Evolutionary conservation across 306 rosid genomes (phyloP), one percentile per base, ranked within the genome.

Genomic region (Vigna reflexopilosa): DNA sequence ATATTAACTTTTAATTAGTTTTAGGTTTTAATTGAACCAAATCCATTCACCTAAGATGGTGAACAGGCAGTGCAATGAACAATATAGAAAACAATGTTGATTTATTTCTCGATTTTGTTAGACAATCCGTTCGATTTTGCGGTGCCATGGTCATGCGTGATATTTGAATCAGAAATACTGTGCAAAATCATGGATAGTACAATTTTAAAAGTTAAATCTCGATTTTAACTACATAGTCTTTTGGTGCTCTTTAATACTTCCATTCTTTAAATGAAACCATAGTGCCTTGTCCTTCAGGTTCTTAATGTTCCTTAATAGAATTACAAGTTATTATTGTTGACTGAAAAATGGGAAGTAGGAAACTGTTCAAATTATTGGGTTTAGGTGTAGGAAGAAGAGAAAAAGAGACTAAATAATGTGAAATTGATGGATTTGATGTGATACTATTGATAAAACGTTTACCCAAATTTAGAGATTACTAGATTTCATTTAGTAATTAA

Each of bases 281-380:
- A 47, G 9, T 56, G 62, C 44, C 54, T 57, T 73, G 42, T 26
- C 26, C 61, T 40, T 7, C 65, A 55, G 56, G 75, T 73, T 30
- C 10, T 45, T 68, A 19, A 20, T 70, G 57, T 55, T 65, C 69
- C 84, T 44, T 58, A 36, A 19, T 36, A 61, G n/a, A 70, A 59
- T 59, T 61, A 44, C 32, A 74, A 56, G 55, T 38, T 49, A 40
- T 52, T 17, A 2, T 44, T 52, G 17, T 49, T 45, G 20, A 44
- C 42, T 20, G 75, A 16, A 20, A 34, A n/a, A 63, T 48, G 30
- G 16, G 16, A 16, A 47, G 47, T 45, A 28, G 59, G 70, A 59
- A 28, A 72, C 9, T 32, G 45, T 32, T 32, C 20, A 15, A 62
- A 32, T 62, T 32, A 62, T 32, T 30, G 22, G 44, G 67, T 32